A percentile compares a stretch with the other conserved stretches of the same genome.
These are phyloP conservation scores for Ogataea henricii DNA, from an alignment of 805 yeast species.

Conservation along the genomic window DNA sequence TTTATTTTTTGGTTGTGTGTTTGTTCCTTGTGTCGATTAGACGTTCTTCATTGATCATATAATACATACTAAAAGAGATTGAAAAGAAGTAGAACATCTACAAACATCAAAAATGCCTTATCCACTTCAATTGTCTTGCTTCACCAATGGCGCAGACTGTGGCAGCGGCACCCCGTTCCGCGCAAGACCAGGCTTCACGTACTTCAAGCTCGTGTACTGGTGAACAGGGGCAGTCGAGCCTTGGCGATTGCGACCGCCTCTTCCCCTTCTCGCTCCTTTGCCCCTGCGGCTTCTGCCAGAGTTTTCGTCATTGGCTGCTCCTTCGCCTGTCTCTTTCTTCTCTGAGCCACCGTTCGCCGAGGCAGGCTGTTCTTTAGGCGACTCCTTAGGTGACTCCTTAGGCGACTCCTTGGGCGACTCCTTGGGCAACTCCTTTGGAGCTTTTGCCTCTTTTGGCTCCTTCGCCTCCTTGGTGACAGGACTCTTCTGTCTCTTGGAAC, in stretches of 20 bases:
- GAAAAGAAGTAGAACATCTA: not conserved
- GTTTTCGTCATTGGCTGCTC: not conserved
- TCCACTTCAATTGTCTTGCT: not conserved
- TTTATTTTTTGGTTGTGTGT: not conserved
- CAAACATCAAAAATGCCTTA: not conserved
- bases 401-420: not conserved
- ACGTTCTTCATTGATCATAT: slow-evolving; percentile 1
- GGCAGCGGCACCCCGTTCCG: slow-evolving; percentile 21
- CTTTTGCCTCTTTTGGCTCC: not conserved
- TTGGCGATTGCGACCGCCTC: slow-evolving; percentile 12
- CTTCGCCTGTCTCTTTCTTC: not conserved
- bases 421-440: not conserved
- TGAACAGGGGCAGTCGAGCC: slow-evolving; percentile 2
- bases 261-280: slow-evolving; percentile 15
- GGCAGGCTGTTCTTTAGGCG: not conserved
- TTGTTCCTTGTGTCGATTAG: no score
- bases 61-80: slow-evolving; percentile 1
- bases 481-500: not conserved
- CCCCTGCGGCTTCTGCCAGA: slow-evolving; percentile 10
- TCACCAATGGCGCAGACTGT: slow-evolving; percentile 1
- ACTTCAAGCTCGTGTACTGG: slow-evolving; percentile 23
- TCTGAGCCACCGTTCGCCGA: not conserved
- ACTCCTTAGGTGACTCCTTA: no score
- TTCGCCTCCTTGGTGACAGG: not conserved
- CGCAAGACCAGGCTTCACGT: slow-evolving; percentile 30